These are phyloP conservation scores for Penicillium sp. DNA, from an alignment of 2,329 filamentous ascomycete species.

Conservation along the genomic window DNA sequence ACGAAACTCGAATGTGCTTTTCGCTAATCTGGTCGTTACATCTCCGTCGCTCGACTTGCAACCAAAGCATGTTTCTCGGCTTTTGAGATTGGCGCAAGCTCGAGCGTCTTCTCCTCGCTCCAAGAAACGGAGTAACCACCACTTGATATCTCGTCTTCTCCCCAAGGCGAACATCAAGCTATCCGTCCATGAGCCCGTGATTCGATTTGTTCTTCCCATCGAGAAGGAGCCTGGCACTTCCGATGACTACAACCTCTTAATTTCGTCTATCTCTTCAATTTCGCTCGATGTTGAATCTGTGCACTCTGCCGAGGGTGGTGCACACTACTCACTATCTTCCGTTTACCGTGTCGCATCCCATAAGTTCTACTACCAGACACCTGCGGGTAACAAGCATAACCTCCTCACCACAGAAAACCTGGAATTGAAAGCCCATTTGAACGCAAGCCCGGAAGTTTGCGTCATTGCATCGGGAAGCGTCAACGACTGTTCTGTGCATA, in stretches of 20 bases:
- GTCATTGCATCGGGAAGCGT: slow-evolving; percentile 79
- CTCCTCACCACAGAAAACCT: slow-evolving; percentile 85
- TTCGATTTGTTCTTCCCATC: slow-evolving; percentile 85
- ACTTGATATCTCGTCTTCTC: slow-evolving; percentile 83
- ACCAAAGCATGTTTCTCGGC: slow-evolving; percentile 84
- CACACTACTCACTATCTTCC: slow-evolving; percentile 84
- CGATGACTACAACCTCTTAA: slow-evolving; percentile 91
- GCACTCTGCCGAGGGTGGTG: slow-evolving; percentile 81
- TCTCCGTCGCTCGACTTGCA: slow-evolving; percentile 93
- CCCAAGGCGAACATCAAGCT: slow-evolving; percentile 95
- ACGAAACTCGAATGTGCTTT: slow-evolving; percentile 92
- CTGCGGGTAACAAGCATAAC: slow-evolving; percentile 79
- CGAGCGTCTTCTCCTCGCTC: slow-evolving; percentile 48
- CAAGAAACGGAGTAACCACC: slow-evolving; percentile 57
- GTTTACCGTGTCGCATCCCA: slow-evolving; percentile 84
- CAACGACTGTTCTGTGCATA: slow-evolving; percentile 84
- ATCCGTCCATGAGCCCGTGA: slow-evolving; percentile 92
- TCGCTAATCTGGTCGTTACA: slow-evolving; percentile 93
- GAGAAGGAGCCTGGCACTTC: slow-evolving; percentile 62
- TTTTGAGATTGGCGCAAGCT: slow-evolving; percentile 74
- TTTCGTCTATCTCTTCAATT: slow-evolving; percentile 91
- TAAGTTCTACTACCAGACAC: slow-evolving; percentile 92
- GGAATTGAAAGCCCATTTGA: slow-evolving; percentile 83
- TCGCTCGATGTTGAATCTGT: slow-evolving; percentile 93
- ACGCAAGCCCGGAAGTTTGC: slow-evolving; percentile 80